A percentile compares a stretch with the other conserved stretches of the same genome.
Conservation (phyloP, 495 filamentous ascomycete genomes). For the Venustampulla echinocandica region DNA sequence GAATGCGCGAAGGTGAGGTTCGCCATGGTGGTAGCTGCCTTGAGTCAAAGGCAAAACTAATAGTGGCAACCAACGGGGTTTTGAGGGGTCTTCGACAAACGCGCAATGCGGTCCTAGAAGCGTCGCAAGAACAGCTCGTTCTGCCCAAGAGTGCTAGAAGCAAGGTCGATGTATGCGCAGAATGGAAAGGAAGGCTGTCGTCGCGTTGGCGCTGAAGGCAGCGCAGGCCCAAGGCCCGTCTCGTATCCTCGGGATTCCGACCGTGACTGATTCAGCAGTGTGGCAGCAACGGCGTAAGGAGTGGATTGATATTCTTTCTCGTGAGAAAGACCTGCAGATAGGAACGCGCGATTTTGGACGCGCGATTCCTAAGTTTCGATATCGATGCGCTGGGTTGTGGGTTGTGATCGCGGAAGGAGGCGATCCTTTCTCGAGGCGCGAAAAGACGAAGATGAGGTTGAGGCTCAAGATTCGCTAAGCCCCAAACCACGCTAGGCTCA, state of each 20-base stretch:
- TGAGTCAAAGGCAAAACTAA: background rate
- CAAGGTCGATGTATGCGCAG: conserved; percentile 12
- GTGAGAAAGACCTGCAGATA: conserved; percentile 18
- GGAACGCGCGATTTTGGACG: conserved; percentile 23
- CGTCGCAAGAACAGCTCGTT: conserved; percentile 3
- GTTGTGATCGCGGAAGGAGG: background rate
- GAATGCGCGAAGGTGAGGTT: conserved; percentile 88
- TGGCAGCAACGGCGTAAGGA: conserved; percentile 15
- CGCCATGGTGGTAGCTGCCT: conserved; percentile 58
- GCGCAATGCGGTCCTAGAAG: background rate
- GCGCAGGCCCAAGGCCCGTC: conserved; percentile 19
- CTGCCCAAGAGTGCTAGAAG: conserved; percentile 9
- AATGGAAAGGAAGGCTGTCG: conserved; percentile 6
- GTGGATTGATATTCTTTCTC: conserved; percentile 20
- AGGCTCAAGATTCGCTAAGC: background rate
- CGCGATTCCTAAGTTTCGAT: conserved; percentile 20
- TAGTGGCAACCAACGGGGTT: conserved; percentile 4
- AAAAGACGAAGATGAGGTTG: background rate
- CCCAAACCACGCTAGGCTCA: background rate
- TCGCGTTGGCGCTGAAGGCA: conserved; percentile 20
- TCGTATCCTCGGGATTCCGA: conserved; percentile 7
- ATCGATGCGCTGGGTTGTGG: conserved; percentile 12
- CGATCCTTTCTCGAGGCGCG: background rate
- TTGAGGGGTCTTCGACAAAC: background rate
- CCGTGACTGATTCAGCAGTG: conserved; percentile 13